Conservation (phyloP, 192 early-diverging fungal species). For the Dissophora ornata region DNA sequence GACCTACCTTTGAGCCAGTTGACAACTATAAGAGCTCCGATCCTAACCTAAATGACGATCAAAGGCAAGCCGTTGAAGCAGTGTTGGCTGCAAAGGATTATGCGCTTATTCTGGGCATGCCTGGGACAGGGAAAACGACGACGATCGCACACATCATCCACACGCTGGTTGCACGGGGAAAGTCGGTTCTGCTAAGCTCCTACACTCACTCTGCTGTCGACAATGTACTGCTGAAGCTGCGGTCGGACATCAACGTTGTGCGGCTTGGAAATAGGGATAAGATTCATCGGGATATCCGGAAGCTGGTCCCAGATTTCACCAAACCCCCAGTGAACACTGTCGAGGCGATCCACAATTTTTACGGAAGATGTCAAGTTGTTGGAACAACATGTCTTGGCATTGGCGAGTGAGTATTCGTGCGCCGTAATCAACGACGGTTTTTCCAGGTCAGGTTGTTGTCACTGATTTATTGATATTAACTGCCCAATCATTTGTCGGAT, state of each 20-base stretch:
- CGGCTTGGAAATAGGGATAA: conserved; percentile 78
- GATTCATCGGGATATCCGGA: conserved; percentile 48
- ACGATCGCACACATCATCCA: conserved; percentile 85
- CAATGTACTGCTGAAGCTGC: conserved; percentile 90
- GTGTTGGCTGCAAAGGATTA: conserved; percentile 88
- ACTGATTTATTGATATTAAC: no score
- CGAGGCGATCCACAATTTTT: conserved; percentile 69
- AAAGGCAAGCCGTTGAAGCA: conserved; percentile 72
- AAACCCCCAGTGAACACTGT: conserved; percentile 63
- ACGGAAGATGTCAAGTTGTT: conserved; percentile 73
- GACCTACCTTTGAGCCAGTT: conserved; percentile 68
- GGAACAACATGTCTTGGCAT: conserved; percentile 92
- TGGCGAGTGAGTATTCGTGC: conserved; percentile 69
- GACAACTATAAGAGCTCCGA: background rate
- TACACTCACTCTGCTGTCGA: conserved; percentile 96
- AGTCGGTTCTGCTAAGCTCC: conserved; percentile 86
- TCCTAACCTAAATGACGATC: conserved; percentile 77
- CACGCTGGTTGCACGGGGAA: conserved; percentile 71
- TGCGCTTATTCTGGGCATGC: conserved; percentile 94
- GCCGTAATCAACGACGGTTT: no score
- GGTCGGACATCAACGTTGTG: conserved; percentile 73
- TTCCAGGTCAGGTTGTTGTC: no score
- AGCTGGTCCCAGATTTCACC: conserved; percentile 22
- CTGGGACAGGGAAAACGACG: conserved; percentile 96
- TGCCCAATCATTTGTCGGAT: background rate